Conservation (phyloP, 2,329 filamentous ascomycete species). For the Xylariomycetidae sp. region DNA sequence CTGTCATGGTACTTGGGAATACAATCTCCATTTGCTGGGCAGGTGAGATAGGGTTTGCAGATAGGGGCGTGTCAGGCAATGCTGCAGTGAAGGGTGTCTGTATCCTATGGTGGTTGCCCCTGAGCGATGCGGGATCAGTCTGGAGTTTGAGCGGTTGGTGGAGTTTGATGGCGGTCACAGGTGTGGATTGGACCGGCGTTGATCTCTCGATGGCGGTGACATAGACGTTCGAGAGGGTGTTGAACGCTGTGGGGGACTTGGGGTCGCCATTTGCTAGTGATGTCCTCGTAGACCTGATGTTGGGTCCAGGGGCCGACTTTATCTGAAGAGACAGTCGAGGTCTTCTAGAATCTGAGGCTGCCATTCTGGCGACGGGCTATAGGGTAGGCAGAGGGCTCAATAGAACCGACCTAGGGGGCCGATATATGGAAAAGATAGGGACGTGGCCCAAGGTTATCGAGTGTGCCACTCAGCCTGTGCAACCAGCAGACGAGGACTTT, state of each 20-base stretch:
- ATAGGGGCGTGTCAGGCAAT: slow-evolving; percentile 51
- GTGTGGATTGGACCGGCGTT: slow-evolving; percentile 42
- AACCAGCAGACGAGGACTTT: slow-evolving; percentile 18
- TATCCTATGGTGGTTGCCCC: slow-evolving; percentile 27
- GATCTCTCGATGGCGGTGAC: slow-evolving; percentile 58
- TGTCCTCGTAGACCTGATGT: slow-evolving; percentile 35
- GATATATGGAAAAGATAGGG: too few relatives aligned
- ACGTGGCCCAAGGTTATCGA: too few relatives aligned
- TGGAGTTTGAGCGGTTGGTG: slow-evolving; percentile 33
- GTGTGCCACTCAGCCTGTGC: slow-evolving; percentile 14
- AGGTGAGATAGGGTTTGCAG: slow-evolving; percentile 47
- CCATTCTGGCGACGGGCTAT: too few relatives aligned
- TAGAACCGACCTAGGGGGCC: too few relatives aligned
- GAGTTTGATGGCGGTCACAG: slow-evolving; percentile 46
- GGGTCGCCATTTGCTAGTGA: slow-evolving; percentile 44
- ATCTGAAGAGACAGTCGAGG: slow-evolving; percentile 55
- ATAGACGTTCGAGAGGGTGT: slow-evolving; percentile 63
- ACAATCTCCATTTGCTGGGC: slow-evolving; percentile 37
- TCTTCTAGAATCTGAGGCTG: slow-evolving; percentile 36
- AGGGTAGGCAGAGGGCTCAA: too few relatives aligned
- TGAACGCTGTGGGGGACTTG: slow-evolving; percentile 58
- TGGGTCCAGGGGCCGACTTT: slow-evolving; percentile 37
- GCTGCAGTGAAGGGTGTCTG: slow-evolving; percentile 42
- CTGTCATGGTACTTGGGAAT: slow-evolving; percentile 54
- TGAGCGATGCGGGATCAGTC: slow-evolving; percentile 28